Base-by-base conservation (phyloP, 805 yeast species). In the Myxozyma udenii region DNA sequence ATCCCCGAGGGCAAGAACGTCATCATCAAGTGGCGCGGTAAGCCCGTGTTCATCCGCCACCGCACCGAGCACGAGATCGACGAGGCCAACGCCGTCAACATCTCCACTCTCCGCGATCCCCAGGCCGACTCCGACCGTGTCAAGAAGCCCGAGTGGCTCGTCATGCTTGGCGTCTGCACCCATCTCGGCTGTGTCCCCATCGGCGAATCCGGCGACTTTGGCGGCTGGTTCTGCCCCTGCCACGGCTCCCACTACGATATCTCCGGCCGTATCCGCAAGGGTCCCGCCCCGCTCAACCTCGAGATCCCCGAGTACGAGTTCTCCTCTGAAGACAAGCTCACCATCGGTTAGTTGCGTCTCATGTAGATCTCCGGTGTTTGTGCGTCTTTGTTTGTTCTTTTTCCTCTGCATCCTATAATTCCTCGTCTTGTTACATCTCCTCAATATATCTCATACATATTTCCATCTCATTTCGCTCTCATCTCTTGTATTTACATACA, bases 141-240 rank as follows among this genome's bases (percentile, higher is more conserved):
- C 62, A 78, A 87, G 76, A 85, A 85, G 73, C 98, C 99, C 63
- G 93, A 91, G 76, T 93, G 98, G 98, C 82, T 93, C 70, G 80
- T 93, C 72, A 93, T 93, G 99, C 74, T 93, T 76, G 99, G 99
- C 77, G 91, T 93, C 73, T 93, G 99, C 80, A 93, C 99, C 63
- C 99, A 93, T 74, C 84, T 93, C 79, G 99, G 99, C 74, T 93
- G 99, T 85, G 99, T 93, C 58, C 99, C 99, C 64, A 93, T 93
- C 68, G 99, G 99, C 72, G 98, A 93, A 78, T 84, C 97, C 63
- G 99, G 99, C 77, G 99, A 93, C 75, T 93, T 81, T 66, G 98
- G 97, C 72, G 99, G 99, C 72, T 93, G 99, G 99, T 93, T 93
- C 91, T 93, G 98, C 76, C 98, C 99, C 62, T 93, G 98, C 79